Conservation (phyloP, 768 basidiomycete species). For the Suillus decipiens region DNA sequence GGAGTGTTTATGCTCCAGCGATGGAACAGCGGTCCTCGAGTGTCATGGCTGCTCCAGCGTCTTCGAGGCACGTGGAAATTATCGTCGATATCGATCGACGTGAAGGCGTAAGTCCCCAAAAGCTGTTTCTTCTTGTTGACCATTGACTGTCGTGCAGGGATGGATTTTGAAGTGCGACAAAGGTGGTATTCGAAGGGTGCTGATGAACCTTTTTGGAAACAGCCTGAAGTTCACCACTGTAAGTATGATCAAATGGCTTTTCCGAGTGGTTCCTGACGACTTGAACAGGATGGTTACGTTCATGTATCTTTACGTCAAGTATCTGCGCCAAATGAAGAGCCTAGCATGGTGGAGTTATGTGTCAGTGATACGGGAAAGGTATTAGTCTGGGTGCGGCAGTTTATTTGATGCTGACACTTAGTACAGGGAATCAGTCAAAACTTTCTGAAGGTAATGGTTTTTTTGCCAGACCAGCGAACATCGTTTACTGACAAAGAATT, state of each 20-base stretch:
- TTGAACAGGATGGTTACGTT: conserved; percentile 78
- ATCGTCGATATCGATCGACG: conserved; percentile 83
- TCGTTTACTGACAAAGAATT: conserved; percentile 5
- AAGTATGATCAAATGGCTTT: conserved; percentile 23
- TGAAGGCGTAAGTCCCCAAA: conserved; percentile 49
- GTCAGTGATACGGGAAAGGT: conserved; percentile 92
- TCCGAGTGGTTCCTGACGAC: conserved; percentile 9
- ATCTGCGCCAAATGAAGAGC: conserved; percentile 54
- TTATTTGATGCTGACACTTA: conserved; percentile 11
- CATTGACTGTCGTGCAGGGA: conserved; percentile 51
- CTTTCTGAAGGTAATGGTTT: conserved; percentile 77
- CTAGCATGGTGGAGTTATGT: conserved; percentile 76
- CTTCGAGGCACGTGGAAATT: conserved; percentile 69
- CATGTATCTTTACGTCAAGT: conserved; percentile 82
- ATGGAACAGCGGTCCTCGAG: conserved; percentile 45
- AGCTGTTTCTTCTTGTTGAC: background rate
- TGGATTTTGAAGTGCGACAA: conserved; percentile 90
- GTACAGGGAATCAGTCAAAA: conserved; percentile 84
- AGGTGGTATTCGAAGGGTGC: conserved; percentile 85
- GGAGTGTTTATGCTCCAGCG: conserved; percentile 87
- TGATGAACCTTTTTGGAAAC: conserved; percentile 96
- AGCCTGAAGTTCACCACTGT: conserved; percentile 91
- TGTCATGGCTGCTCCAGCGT: conserved; percentile 36
- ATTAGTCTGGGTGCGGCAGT: conserved; percentile 13
- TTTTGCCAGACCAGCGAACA: conserved; percentile 2